Evolutionary conservation across 1,284 basidiomycete species (phyloP), one percentile per base, ranked within the genome.

Genomic region (Trichosporon ovoides): DNA sequence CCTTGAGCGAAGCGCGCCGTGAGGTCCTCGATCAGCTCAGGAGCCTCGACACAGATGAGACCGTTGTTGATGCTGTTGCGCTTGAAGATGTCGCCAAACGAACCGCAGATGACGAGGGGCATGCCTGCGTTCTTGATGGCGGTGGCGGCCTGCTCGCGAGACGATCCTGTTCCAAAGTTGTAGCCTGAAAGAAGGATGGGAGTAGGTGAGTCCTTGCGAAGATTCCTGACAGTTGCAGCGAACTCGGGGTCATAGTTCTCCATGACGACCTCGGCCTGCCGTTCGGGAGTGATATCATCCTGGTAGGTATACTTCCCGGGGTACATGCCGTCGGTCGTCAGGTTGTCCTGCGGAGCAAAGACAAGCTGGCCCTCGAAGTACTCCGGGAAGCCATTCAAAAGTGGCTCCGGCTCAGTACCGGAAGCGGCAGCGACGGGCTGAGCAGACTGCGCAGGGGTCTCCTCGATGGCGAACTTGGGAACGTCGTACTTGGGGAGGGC

Each of bases 301-400:
- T 97, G 93, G 78, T 99, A 98, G 0, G 96, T 99, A 78, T 99
- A 99, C 78, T 98, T 99, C 35, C 95, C 96, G 0, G 95, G 96
- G 79, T 99, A 99, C 73, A 99, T 92, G 6, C 91, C 96, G 72
- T 99, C 95, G 1, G 95, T 99, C 75, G 95, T 98, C 58, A 99
- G 78, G 75, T 99, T 99, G 77, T 98, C 95, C 72, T 98, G 93
- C 0, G 96, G 95, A 0, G 87, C 85, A 71, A 98, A 99, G 51
- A 98, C 81, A 9, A 98, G 79, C 0, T 87, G 85, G 0, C 96
- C 96, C 1, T 83, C 77, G 77, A 99, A 98, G 34, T 80, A 77
- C 9, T 84, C 75, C 0, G 96, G 95, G 83, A 99, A 96, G 1
- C 85, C 86, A 3, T 84, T 80, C 22, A 91, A 80, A 24, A 93